A percentile compares a stretch with the other conserved stretches of the same genome.
Evolutionary conservation across 2,329 filamentous ascomycete genomes (phyloP).

Genomic region (Scytalidium lignicola): DNA sequence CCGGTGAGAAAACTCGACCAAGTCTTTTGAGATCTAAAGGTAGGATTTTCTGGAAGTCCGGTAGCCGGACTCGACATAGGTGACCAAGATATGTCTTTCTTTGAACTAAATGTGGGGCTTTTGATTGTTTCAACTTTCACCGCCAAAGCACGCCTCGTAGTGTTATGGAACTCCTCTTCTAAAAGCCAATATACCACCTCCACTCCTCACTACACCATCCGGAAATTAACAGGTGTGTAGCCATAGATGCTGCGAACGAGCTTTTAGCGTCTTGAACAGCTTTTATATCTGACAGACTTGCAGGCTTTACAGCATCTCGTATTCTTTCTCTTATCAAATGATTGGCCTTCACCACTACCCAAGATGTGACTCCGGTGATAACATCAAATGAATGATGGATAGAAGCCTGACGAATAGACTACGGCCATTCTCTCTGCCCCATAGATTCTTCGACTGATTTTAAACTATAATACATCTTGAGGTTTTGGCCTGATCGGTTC

Average conservation of each 20-base stretch:
- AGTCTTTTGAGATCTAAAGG: too few species aligned
- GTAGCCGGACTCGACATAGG: too few species aligned
- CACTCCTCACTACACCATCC: conserved; percentile 36
- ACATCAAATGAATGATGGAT: conserved; percentile 35
- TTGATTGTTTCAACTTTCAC: neutral
- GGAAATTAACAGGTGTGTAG: conserved; percentile 29
- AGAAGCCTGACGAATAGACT: conserved; percentile 33
- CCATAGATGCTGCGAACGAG: conserved; percentile 21
- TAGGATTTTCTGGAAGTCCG: too few species aligned
- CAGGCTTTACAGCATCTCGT: conserved; percentile 9
- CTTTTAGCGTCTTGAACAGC: conserved; percentile 4
- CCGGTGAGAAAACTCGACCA: too few species aligned
- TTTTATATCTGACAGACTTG: conserved; percentile 2
- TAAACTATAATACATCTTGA: conserved; percentile 35
- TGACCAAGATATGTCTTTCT: too few species aligned
- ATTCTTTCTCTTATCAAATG: conserved; percentile 27
- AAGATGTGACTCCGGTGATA: conserved; percentile 25
- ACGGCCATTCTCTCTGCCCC: conserved; percentile 16
- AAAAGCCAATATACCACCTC: conserved; percentile 36
- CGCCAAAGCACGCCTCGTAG: conserved; percentile 4
- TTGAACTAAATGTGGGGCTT: too few species aligned
- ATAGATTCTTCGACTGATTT: conserved; percentile 29
- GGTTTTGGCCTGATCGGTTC: conserved; percentile 30
- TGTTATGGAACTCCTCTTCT: conserved; percentile 24
- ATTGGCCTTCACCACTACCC: conserved; percentile 35